Evolutionary conservation across 352 stramenopile species (phyloP).

Genomic region (Globisporangium paroecandrum): DNA sequence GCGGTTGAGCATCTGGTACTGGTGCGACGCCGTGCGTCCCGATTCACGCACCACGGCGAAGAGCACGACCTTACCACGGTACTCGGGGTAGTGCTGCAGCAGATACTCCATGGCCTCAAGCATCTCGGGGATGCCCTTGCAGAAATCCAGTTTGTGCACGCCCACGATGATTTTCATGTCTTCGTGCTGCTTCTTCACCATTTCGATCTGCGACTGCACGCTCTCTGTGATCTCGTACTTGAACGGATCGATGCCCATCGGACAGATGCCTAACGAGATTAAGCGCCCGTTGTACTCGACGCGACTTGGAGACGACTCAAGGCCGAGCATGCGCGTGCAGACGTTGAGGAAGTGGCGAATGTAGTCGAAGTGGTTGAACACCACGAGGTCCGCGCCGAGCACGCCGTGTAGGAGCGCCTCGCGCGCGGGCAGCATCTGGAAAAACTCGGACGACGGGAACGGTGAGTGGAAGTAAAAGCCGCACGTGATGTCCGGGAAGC

Average conservation of each 20-base stretch:
- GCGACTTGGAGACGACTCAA: conserved; percentile 82
- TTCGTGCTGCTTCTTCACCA: conserved; percentile 52
- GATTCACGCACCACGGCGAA: conserved; percentile 90
- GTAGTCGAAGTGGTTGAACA: conserved; percentile 90
- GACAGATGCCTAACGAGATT: conserved; percentile 85
- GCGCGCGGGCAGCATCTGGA: conserved; percentile 83
- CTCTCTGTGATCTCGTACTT: conserved; percentile 74
- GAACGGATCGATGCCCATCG: conserved; percentile 86
- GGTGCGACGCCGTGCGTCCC: conserved; percentile 55
- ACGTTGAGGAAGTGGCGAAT: conserved; percentile 85
- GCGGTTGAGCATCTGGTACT: conserved; percentile 81
- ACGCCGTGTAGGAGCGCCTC: conserved; percentile 79
- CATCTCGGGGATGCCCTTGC: conserved; percentile 88
- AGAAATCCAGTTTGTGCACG: conserved; percentile 78
- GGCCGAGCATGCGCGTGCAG: conserved; percentile 82
- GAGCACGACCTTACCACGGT: conserved; percentile 92
- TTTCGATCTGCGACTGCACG: conserved; percentile 48
- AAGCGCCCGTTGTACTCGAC: conserved; percentile 86
- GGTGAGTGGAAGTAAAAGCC: conserved; percentile 90
- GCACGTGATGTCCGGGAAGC: conserved; percentile 75
- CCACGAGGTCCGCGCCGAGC: conserved; percentile 80
- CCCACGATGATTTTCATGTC: conserved; percentile 76
- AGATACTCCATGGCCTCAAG: conserved; percentile 88
- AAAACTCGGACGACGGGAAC: conserved; percentile 90
- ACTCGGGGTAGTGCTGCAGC: conserved; percentile 86